phyloP scores from a whole-genome alignment of 306 rosid genomes.

The Arachis stenosperma region DNA sequence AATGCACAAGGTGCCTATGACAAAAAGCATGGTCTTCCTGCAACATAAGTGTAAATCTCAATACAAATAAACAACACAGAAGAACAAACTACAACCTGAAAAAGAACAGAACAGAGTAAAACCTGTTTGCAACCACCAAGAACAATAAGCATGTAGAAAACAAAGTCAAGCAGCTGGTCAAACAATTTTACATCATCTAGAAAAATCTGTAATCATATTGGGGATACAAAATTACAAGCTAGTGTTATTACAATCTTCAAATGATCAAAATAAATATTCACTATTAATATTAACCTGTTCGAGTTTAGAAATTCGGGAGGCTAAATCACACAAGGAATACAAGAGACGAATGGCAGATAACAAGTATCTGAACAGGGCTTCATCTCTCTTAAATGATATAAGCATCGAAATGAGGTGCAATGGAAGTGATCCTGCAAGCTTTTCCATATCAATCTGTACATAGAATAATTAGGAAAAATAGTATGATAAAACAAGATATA shows the following conservation, averaged over 20 bases:
- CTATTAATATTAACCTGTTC: slow-evolving; percentile 70
- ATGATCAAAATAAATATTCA: slow-evolving; percentile 20
- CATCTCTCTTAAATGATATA: slow-evolving; percentile 63
- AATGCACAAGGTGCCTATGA: slow-evolving; percentile 59
- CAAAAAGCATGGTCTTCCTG: slow-evolving; percentile 68
- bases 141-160: slow-evolving; percentile 73
- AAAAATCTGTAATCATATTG: slow-evolving; percentile 66
- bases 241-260: slow-evolving; percentile 35
- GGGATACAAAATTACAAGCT: slow-evolving; percentile 42
- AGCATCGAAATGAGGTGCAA: slow-evolving; percentile 74
- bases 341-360: slow-evolving; percentile 77
- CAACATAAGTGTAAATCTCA: slow-evolving; percentile 48
- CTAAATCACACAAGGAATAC: slow-evolving; percentile 90
- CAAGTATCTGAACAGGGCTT: slow-evolving; percentile 63
- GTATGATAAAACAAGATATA: slow-evolving; percentile 29
- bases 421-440: slow-evolving; percentile 79
- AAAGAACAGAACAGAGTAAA: slow-evolving; percentile 38
- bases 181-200: slow-evolving; percentile 78
- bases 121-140: slow-evolving; percentile 82
- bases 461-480: slow-evolving; percentile 36
- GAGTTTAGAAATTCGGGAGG: slow-evolving; percentile 77
- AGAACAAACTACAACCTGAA: slow-evolving; percentile 40
- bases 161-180: slow-evolving; percentile 84
- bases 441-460: slow-evolving; percentile 86
- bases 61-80: slow-evolving; percentile 34